phyloP scores from a whole-genome alignment of 768 basidiomycete species.

The Rhizopogon salebrosus region DNA sequence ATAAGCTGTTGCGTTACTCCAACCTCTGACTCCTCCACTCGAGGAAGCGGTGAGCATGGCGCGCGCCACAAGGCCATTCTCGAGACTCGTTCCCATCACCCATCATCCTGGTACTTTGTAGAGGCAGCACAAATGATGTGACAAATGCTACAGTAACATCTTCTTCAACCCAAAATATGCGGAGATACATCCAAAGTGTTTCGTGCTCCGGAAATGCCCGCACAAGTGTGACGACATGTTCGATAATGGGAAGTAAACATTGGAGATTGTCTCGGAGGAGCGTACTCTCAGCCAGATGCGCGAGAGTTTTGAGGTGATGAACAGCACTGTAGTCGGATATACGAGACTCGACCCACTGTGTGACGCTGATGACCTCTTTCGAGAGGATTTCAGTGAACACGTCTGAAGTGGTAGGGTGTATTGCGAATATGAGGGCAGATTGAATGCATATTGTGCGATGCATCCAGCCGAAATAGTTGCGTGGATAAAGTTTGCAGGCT shows the following conservation, averaged over 20 bases:
- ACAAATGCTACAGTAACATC: neutral
- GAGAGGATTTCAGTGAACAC: conserved; percentile 28
- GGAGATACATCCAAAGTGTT: conserved; percentile 60
- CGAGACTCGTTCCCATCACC: conserved; percentile 29
- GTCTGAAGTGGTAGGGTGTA: conserved; percentile 12
- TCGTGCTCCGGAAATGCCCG: conserved; percentile 51
- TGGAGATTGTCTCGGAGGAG: conserved; percentile 8
- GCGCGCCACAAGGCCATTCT: conserved; percentile 58
- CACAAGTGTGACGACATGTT: conserved; percentile 48
- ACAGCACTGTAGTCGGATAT: conserved; percentile 65
- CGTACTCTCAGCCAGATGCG: conserved; percentile 12
- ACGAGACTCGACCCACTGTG: conserved; percentile 56
- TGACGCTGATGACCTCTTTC: conserved; percentile 33
- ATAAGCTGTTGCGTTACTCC: neutral
- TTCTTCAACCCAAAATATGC: conserved; percentile 15
- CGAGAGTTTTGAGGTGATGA: conserved; percentile 45
- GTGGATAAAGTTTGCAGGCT: conserved; percentile 59
- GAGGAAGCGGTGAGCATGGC: conserved; percentile 76
- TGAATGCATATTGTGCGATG: conserved; percentile 51
- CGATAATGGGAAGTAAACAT: conserved; percentile 7
- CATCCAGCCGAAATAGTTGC: conserved; percentile 73
- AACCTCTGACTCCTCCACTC: conserved; percentile 2
- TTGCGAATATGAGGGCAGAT: conserved; percentile 16
- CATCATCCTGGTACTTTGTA: neutral
- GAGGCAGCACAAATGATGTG: neutral